Evolutionary conservation across 176 grass and related monocot species (phyloP), one percentile per base, ranked within the genome.

Genomic region (Aegilops bicornis): DNA sequence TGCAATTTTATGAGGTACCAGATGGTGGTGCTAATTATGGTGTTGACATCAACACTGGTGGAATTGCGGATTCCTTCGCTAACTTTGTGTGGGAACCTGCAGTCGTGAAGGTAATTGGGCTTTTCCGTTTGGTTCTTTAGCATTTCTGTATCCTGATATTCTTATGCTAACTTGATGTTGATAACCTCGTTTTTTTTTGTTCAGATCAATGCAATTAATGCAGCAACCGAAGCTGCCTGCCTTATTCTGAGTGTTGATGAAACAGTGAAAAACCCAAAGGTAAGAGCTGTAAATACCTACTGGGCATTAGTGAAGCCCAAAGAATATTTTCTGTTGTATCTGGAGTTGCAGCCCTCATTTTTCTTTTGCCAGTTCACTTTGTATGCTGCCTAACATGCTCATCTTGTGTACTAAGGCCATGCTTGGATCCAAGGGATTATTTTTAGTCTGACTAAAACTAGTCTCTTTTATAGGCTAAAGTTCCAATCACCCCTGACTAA

Each of bases 71-170:
- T 97, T 97, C 97, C 31, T 94, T 90, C 76, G 94, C 92, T 48
- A 99, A 99, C 63, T 99, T 99, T 73, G 97, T 99, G 42, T 99
- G 97, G 97, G 97, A 99, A 86, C 97, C 97, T 97, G 87, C 97
- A 70, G 92, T 99, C 72, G 97, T 99, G 29, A 99, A 99, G 90
- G 97, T 97, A 97, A 62, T 48, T 85, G 70, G 5, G 15, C n/a
- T 76, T 86, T 82, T 78, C 58, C 3, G 13, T 75, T 43, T 84
- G 19, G 29, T 79, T 79, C 16, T 64, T 84, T 77, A 54, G 76
- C 15, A 73, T 65, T 88, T 74, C 11, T 61, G 4, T 30, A 36
- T 62, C 58, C 6, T 73, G 12, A 56, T 80, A 54, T 87, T 31
- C 7, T 71, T 32, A 12, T 83, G n/a, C 29, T 52, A 24, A 76